Conservation (phyloP, 2,329 filamentous ascomycete genomes). For the Neurospora sp. region DNA sequence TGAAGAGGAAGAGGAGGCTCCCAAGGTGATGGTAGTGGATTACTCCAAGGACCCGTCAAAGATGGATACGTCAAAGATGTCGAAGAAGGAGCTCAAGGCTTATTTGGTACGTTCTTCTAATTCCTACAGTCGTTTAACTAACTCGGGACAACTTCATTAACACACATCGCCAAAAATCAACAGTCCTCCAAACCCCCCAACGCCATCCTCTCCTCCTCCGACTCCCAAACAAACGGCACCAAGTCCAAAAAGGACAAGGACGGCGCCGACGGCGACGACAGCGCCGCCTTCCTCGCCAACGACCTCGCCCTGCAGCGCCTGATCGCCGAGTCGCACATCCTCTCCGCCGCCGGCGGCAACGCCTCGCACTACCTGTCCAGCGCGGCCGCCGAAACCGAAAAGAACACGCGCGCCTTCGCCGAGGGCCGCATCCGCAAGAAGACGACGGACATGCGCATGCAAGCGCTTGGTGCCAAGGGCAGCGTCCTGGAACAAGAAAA, state of each 20-base stretch:
- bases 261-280: slow-evolving; percentile 43
- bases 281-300: slow-evolving; percentile 68
- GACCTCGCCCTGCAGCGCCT: slow-evolving; percentile 88
- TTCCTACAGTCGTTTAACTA: not conserved
- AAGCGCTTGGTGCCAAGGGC: slow-evolving; percentile 65
- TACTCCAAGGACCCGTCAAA: slow-evolving; percentile 34
- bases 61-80: slow-evolving; percentile 33
- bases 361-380: slow-evolving; percentile 30
- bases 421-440: slow-evolving; percentile 67
- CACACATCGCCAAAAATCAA: slow-evolving; percentile 11
- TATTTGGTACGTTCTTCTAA: slow-evolving; percentile 53
- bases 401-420: slow-evolving; percentile 31
- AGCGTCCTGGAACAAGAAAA: slow-evolving; percentile 70
- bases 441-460: slow-evolving; percentile 75
- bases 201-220: slow-evolving; percentile 10
- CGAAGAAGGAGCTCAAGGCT: slow-evolving; percentile 62
- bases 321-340: slow-evolving; percentile 82
- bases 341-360: slow-evolving; percentile 47
- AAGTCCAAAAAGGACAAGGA: slow-evolving; percentile 20
- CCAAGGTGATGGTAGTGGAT: slow-evolving; percentile 51
- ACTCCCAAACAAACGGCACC: slow-evolving; percentile 6
- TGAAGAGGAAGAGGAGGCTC: slow-evolving; percentile 18
- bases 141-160: slow-evolving; percentile 1
- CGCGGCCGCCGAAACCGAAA: slow-evolving; percentile 25
- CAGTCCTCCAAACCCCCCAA: slow-evolving; percentile 42